Evolutionary conservation across 2,329 filamentous ascomycete species (phyloP), one percentile per base, ranked within the genome.

Genomic region (Clonostachys solani): DNA sequence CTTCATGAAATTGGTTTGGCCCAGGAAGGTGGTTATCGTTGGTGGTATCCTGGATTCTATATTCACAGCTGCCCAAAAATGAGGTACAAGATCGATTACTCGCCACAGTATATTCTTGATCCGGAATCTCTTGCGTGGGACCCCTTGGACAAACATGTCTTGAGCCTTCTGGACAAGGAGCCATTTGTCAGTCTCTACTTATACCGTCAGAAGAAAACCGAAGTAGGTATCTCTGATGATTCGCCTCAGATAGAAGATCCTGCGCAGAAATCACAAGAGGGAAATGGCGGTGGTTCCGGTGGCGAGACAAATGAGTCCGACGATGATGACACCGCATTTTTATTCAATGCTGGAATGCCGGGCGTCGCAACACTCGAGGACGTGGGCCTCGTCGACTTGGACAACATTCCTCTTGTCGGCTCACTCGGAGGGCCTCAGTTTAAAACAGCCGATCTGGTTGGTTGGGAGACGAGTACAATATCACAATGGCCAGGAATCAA

Each of bases 21-120:
- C 1, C 67, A 75, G 4, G 87, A 92, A 58, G 73, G 72, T 6
- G 84, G 80, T 0, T 91, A 92, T 56, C 69, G 77, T 40, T 90
- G 81, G 73, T 94, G 89, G 78, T 94, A 92, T 65, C 85, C 77
- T 6, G 84, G 89, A 6, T 92, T 83, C 64, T 94, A 92, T 57
- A 92, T 94, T 49, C 87, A 92, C 62, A 82, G 71, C 47, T 92
- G 88, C 57, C 74, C 79, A 46, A 94, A 94, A 70, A 92, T 94
- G 89, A 75, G 77, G 55, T 94, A 94, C 71, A 94, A 94, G 70
- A 86, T 84, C 49, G 85, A 91, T 59, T 94, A 88, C 61, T 73
- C 75, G 12, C 88, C 87, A 2, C 86, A 90, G 59, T 80, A 84
- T 57, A 76, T 94, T 12, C 74, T 92, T 12, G 86, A 92, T 53